These are phyloP conservation scores for Trichoderma citrinoviride DNA, from an alignment of 2,329 filamentous ascomycete genomes.

Conservation along the genomic window DNA sequence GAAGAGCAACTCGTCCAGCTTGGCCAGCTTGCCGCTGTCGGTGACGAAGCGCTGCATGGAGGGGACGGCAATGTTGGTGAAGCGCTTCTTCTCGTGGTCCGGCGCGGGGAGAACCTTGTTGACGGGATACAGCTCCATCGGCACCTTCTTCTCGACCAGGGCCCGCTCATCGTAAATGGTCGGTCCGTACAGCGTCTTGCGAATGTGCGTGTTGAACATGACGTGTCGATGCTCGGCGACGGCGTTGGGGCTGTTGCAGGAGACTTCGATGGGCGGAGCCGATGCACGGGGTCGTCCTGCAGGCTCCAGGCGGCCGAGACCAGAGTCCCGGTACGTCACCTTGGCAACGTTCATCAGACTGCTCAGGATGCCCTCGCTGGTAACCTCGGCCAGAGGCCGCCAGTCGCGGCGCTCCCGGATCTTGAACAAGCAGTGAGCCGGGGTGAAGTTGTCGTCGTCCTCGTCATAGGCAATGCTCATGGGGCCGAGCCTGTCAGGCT, in stretches of 20 bases:
- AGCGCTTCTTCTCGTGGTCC: conserved; percentile 76
- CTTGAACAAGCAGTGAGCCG: conserved; percentile 76
- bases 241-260: conserved; percentile 66
- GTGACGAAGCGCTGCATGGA: conserved; percentile 98
- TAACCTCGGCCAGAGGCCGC: conserved; percentile 65
- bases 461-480: conserved; percentile 71
- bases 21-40: conserved; percentile 92
- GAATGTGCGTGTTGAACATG: conserved; percentile 75
- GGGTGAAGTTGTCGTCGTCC: conserved; percentile 60
- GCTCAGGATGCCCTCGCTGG: conserved; percentile 68
- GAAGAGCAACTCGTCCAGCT: conserved; percentile 81
- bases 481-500: conserved; percentile 59
- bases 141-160: conserved; percentile 70
- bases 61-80: conserved; percentile 87
- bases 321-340: conserved; percentile 62
- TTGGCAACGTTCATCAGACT: conserved; percentile 77
- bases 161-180: conserved; percentile 65
- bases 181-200: conserved; percentile 71
- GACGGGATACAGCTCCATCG: conserved; percentile 62
- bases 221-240: conserved; percentile 66
- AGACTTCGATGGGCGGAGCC: conserved; percentile 81
- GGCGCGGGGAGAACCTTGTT: conserved; percentile 70
- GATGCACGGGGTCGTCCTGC: conserved; percentile 75
- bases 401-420: conserved; percentile 69
- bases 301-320: conserved; percentile 75